phyloP scores from a whole-genome alignment of 2,329 filamentous ascomycete genomes.

The Diaporthe australafricana region DNA sequence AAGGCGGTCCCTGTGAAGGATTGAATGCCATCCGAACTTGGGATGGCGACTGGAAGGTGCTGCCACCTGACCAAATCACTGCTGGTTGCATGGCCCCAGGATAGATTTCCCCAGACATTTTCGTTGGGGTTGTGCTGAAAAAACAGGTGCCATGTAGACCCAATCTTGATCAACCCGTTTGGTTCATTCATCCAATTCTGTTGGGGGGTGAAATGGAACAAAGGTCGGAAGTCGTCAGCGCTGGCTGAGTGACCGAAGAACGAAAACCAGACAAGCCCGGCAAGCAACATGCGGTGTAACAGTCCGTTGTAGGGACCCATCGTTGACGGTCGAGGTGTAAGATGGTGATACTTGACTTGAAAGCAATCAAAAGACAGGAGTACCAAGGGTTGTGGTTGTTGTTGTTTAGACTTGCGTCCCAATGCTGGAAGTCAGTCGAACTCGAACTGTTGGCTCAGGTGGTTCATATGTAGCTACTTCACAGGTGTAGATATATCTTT shows the following conservation, averaged over 20 bases:
- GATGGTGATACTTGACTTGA: neutral
- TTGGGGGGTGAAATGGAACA: neutral
- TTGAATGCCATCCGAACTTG: neutral
- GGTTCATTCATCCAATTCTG: slow-evolving; percentile 4
- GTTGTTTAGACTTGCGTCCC: neutral
- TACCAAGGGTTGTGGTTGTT: neutral
- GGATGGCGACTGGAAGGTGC: neutral
- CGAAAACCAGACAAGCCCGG: neutral
- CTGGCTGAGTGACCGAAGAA: neutral
- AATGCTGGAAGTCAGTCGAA: neutral
- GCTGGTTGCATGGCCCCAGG: neutral
- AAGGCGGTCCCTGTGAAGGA: neutral
- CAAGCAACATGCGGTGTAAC: neutral
- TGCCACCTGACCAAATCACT: neutral
- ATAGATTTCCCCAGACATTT: neutral
- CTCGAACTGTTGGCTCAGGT: neutral
- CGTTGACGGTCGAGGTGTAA: neutral
- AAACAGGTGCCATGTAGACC: neutral
- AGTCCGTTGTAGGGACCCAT: neutral
- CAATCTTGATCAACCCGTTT: neutral
- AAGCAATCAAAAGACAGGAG: neutral
- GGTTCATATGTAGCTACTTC: neutral
- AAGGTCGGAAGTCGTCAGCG: neutral
- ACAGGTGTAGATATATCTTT: neutral
- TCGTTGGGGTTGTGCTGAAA: neutral